Evolutionary conservation across 352 stramenopile genomes (phyloP), one percentile per base, ranked within the genome.

Genomic region (Pythium monospermum): DNA sequence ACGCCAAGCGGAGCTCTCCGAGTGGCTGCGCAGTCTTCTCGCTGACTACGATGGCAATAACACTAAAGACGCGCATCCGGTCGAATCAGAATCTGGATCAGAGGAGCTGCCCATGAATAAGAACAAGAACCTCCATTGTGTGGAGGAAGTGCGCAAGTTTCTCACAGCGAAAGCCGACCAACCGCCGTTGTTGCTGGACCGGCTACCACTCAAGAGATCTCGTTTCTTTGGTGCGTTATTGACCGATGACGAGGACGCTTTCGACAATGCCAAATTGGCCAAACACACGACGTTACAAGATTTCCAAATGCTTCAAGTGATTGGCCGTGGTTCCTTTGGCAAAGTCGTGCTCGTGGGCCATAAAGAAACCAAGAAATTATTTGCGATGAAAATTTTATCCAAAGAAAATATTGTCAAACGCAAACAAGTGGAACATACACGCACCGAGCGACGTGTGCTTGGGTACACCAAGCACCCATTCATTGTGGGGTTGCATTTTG

Each of bases 341-440:
- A 97, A 97, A 68, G 91, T 91, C 2, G 74, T 94, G 26, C 71
- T 92, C 1, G 85, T 96, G 5, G 68, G 76, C 1, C 86, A 95
- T 59, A 89, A 86, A 33, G 72, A 83, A n/a, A 94, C 70, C 0
- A 91, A 91, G 47, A 90, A 85, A 25, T 59, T 96, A 35, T 96
- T 86, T 46, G 90, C 90, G 3, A 96, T 97, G 80, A 97, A 97
- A 61, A 94, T 95, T 21, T 52, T 97, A 53, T 85, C 85, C 7
- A 97, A 97, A 58, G 76, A 87, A 30, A 84, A 88, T 47, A 84
- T 97, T 15, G 72, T 97, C 8, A 92, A 95, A 64, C 69, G 82
- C 35, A 93, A 94, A 45, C 86, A 96, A 43, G 86, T 93, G 19
- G 83, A 96, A 59, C 84, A 95, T 50, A 95, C 85, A 0, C 79